Base-by-base conservation (phyloP, 2,329 filamentous ascomycete genomes). In the Ceratocystis lukuohia region DNA sequence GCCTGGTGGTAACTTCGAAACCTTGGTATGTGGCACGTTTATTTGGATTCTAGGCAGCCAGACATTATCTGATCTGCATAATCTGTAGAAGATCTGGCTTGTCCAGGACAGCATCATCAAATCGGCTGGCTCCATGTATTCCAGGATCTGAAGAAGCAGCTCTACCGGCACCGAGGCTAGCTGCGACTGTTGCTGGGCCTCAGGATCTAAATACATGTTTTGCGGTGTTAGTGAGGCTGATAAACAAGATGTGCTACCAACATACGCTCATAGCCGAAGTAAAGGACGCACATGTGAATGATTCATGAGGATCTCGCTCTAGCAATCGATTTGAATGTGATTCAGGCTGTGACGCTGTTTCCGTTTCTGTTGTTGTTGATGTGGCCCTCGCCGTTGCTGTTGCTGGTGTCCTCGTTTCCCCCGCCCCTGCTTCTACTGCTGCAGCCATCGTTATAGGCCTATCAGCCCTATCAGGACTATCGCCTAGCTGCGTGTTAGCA, bases 31-130 rank as follows among this genome's bases (percentile, higher is more conserved):
- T 0, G 87, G 87, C 0, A 94, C 77, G 69, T 89, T 85, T 5
- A 80, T 75, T 71, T 91, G 85, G 12, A 96, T 82, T 20, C 88
- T 79, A 0, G 78, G 76, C 56, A 85, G 82, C 91, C 91, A 96
- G 48, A 89, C 78, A 5, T 82, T 76, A 69, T 96, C 90, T 67
- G 84, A 81, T 4, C 77, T 76, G 33, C 85, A 82, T 70, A 88
- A 83, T 8, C 75, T 74, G 62, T 81, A 78, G 2, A 96, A 77
- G 3, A 74, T 72, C 28, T 77, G 84, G 74, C 86, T 93, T 28
- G 86, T 86, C 8, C 77, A 76, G 1, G 85, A 82, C 12, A 86
- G 73, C 1, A 76, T 74, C 30, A 80, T 80, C 10, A 96, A 82
- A 67, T 91, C 87, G 48, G 78, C 70, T 0, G 89, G 81, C 0